Evolutionary conservation across 73 alveolate species (phyloP).

Genomic region (Uronychia binucleata): DNA sequence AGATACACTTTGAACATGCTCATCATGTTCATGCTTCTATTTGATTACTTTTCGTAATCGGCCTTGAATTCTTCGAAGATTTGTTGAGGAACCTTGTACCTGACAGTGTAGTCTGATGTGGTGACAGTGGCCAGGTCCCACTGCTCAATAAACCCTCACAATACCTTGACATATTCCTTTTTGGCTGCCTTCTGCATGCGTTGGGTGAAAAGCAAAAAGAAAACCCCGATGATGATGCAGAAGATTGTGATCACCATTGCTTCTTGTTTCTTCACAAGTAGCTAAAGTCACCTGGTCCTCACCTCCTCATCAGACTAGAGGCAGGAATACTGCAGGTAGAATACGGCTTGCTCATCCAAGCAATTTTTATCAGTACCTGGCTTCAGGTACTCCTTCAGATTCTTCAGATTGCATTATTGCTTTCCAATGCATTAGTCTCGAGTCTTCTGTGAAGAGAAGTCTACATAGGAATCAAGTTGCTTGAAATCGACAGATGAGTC

Average conservation of each 20-base stretch:
- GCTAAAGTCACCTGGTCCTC: background rate
- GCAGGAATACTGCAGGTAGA: background rate
- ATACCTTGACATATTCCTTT: background rate
- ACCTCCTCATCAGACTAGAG: background rate
- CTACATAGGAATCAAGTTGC: background rate
- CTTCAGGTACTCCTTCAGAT: background rate
- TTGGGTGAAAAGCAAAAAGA: background rate
- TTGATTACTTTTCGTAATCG: background rate
- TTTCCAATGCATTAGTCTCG: background rate
- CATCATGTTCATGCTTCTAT: background rate
- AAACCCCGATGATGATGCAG: background rate
- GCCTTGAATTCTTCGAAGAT: constrained; percentile 12
- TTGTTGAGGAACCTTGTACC: background rate
- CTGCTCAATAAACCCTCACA: no score
- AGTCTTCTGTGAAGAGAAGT: background rate
- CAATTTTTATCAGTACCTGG: background rate
- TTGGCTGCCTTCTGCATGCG: background rate
- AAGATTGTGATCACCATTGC: background rate
- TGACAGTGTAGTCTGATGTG: constrained; percentile 55
- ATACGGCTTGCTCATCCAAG: background rate
- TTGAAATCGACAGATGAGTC: background rate
- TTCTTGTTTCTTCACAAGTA: background rate
- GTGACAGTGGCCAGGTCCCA: constrained; percentile 60
- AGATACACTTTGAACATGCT: constrained; percentile 16
- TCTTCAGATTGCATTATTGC: background rate